Conservation (phyloP, 306 rosid genomes). For the peach (Prunus persica) region Prunus_persica_NCBIv2 NC_034012.1:1542001-1542500, state of each 20-base stretch:
- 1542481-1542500: not conserved
- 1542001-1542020: not conserved
- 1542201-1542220: not conserved
- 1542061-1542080: constrained; percentile 11
- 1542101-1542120: constrained; percentile 23
- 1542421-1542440: not conserved
- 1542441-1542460: not conserved
- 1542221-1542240: constrained; percentile 25
- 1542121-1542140: constrained; percentile 17
- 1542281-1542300: not conserved
- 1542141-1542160: constrained; percentile 28
- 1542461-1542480: not conserved
- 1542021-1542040: constrained; percentile 21
- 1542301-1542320: constrained; percentile 14
- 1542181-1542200: constrained; percentile 3
- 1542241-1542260: not conserved
- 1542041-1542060: constrained; percentile 33
- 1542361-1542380: not conserved
- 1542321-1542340: constrained; percentile 15
- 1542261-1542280: not conserved
- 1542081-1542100: constrained; percentile 9
- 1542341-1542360: constrained; percentile 14
- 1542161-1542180: constrained; percentile 32
- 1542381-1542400: constrained; percentile 7
- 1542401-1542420: not conserved